Percentiles rank a stretch among this genome's conserved stretches.
Evolutionary conservation across 2,329 filamentous ascomycete species (phyloP).

Genomic region (Aspergillus novofumigatus): DNA sequence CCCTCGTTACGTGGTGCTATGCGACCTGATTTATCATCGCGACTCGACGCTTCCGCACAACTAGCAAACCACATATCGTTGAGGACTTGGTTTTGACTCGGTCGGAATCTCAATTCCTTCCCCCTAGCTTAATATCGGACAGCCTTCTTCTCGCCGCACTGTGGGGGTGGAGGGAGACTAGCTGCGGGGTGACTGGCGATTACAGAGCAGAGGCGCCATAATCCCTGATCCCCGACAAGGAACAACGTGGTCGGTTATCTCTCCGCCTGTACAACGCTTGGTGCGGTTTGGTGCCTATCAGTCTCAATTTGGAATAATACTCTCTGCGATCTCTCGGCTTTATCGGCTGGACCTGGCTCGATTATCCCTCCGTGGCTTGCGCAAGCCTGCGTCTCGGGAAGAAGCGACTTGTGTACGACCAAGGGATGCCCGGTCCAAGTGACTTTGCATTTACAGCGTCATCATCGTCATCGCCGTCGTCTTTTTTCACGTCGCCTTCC

Average conservation of each 20-base stretch:
- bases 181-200: constrained; percentile 18
- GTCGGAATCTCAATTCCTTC: neutral
- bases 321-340: neutral
- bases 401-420: constrained; percentile 8
- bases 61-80: neutral
- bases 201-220: constrained; percentile 12
- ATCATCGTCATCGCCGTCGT: constrained; percentile 4
- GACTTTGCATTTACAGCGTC: constrained; percentile 10
- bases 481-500: neutral
- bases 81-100: neutral
- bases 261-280: constrained; percentile 3
- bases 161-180: constrained; percentile 16
- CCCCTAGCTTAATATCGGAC: neutral
- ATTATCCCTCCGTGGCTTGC: neutral
- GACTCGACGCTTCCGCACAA: neutral
- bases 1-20: neutral
- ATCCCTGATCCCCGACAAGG: constrained; percentile 16
- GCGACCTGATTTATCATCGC: neutral
- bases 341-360: neutral
- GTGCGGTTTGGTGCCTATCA: constrained; percentile 11
- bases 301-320: neutral
- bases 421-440: constrained; percentile 15
- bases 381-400: neutral
- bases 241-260: constrained; percentile 16
- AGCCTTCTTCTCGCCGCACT: neutral